These are phyloP conservation scores for Pisolithus orientalis DNA, from an alignment of 768 basidiomycete species.

Conservation along the genomic window DNA sequence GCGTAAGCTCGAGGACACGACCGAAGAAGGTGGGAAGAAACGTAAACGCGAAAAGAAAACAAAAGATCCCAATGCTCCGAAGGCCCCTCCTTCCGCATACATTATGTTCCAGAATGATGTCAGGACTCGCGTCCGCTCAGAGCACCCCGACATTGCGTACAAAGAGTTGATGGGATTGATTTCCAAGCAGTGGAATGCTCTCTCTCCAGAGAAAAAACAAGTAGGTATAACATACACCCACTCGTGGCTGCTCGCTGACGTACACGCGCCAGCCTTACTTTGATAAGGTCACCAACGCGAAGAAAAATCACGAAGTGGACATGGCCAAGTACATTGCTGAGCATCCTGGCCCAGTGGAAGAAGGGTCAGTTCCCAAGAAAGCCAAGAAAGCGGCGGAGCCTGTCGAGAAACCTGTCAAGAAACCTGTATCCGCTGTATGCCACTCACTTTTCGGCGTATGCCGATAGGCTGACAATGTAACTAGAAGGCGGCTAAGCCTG, in stretches of 20 bases:
- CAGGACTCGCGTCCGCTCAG: slow-evolving; percentile 62
- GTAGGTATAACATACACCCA: slow-evolving; percentile 37
- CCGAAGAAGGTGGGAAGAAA: slow-evolving; percentile 31
- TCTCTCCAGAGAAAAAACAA: slow-evolving; percentile 65
- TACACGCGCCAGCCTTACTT: slow-evolving; percentile 23
- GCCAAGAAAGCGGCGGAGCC: slow-evolving; percentile 20
- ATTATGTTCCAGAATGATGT: slow-evolving; percentile 92
- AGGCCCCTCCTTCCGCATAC: slow-evolving; percentile 89
- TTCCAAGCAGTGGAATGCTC: slow-evolving; percentile 63
- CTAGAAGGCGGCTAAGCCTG: slow-evolving; percentile 20
- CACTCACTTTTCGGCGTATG: slow-evolving; percentile 2
- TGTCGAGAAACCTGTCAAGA: slow-evolving; percentile 23
- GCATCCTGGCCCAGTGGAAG: slow-evolving; percentile 38
- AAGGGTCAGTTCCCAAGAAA: slow-evolving; percentile 36
- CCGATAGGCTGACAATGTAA: slow-evolving; percentile 8
- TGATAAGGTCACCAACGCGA: slow-evolving; percentile 46
- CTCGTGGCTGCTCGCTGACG: background rate
- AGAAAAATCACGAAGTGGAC: slow-evolving; percentile 55
- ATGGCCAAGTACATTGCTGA: slow-evolving; percentile 61
- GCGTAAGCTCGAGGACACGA: slow-evolving; percentile 41
- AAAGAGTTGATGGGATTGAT: slow-evolving; percentile 68
- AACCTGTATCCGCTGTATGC: slow-evolving; percentile 16
- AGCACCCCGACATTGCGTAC: slow-evolving; percentile 60
- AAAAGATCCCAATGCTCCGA: slow-evolving; percentile 91
- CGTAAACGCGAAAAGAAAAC: slow-evolving; percentile 47